Conservation (phyloP, 192 early-diverging fungal genomes). For the Umbelopsis ramanniana region DNA sequence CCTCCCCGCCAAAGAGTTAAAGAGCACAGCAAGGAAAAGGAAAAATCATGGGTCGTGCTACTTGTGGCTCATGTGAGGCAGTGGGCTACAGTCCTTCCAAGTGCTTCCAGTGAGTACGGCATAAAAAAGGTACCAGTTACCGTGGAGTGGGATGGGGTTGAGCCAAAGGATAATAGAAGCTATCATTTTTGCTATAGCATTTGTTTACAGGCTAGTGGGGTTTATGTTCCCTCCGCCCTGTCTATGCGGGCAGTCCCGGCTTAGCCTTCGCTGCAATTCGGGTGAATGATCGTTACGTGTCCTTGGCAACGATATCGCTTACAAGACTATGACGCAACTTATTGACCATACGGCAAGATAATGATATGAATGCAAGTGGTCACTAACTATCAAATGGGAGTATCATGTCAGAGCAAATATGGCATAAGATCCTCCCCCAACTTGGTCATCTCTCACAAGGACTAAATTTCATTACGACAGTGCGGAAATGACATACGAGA, state of each 20-base stretch:
- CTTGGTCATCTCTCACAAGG: background rate
- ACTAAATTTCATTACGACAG: background rate
- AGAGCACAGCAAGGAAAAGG: background rate
- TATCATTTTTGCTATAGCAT: too few species aligned
- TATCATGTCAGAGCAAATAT: background rate
- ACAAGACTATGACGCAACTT: conserved; percentile 3
- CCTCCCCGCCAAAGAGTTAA: background rate
- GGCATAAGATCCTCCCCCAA: background rate
- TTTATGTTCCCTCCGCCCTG: too few species aligned
- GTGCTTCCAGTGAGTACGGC: background rate
- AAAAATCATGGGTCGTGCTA: conserved; percentile 19
- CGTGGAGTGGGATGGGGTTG: too few species aligned
- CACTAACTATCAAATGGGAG: conserved; percentile 11
- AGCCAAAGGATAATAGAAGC: background rate
- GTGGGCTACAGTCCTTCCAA: background rate
- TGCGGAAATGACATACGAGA: background rate
- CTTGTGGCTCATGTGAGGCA: conserved; percentile 22
- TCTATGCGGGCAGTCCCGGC: too few species aligned
- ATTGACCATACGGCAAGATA: background rate
- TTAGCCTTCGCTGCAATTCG: too few species aligned
- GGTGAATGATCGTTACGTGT: too few species aligned
- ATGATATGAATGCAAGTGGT: background rate
- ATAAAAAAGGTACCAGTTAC: too few species aligned
- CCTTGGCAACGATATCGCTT: background rate
- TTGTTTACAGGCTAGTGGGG: too few species aligned